These are phyloP conservation scores for Macadamia integrifolia DNA, from an alignment of 164 flowering plant species.

Conservation along the genomic window DNA sequence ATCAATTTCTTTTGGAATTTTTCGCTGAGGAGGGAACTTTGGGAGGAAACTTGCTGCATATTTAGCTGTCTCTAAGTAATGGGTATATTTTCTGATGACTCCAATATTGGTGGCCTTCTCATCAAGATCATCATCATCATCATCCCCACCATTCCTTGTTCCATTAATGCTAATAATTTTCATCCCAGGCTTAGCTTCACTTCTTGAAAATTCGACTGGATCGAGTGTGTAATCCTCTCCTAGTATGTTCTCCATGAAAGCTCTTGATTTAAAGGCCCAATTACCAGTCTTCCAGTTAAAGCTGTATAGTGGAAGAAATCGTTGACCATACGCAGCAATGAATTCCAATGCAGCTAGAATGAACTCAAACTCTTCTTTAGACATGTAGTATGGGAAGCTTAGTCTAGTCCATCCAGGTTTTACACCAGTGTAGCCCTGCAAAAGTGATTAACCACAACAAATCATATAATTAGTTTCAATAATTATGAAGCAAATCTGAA, in stretches of 20 bases:
- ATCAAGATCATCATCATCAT: too few relatives aligned
- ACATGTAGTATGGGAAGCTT: constrained; percentile 79
- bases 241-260: constrained; percentile 12
- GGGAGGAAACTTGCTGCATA: constrained; percentile 15
- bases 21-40: constrained; percentile 18
- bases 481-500: too few relatives aligned
- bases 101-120: neutral
- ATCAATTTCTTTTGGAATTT: constrained; percentile 29
- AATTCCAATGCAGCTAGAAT: constrained; percentile 19
- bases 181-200: neutral
- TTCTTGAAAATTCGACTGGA: constrained; percentile 3
- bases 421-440: constrained; percentile 63
- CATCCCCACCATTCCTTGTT: too few relatives aligned
- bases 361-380: constrained; percentile 28
- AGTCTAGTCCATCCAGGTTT: constrained; percentile 86
- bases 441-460: too few relatives aligned
- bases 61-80: constrained; percentile 36
- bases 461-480: too few relatives aligned
- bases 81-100: constrained; percentile 10
- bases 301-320: constrained; percentile 66
- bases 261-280: constrained; percentile 47
- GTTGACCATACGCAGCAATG: constrained; percentile 40
- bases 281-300: constrained; percentile 55
- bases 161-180: too few relatives aligned
- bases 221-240: constrained; percentile 5